These are phyloP conservation scores for Leccinum fallax DNA, from an alignment of 1,284 basidiomycete species.

Conservation along the genomic window DNA sequence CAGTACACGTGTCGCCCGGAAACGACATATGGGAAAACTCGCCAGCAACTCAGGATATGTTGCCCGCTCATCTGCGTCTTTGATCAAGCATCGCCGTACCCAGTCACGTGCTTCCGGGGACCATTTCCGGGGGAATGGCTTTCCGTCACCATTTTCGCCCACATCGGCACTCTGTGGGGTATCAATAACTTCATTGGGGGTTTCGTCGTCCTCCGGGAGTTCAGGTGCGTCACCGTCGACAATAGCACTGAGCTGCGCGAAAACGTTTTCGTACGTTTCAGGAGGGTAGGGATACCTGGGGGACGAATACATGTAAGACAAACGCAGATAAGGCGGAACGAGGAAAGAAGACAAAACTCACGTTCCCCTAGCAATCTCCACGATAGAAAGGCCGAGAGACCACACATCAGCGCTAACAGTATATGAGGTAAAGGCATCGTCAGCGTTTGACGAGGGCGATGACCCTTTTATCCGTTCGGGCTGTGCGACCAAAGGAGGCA, in stretches of 20 bases:
- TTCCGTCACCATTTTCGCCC: constrained; percentile 27
- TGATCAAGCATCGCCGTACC: constrained; percentile 68
- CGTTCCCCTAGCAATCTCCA: constrained; percentile 87
- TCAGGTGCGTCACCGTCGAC: constrained; percentile 92
- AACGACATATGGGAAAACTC: constrained; percentile 26
- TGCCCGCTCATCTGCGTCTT: constrained; percentile 77
- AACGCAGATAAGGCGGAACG: neutral
- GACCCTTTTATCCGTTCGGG: constrained; percentile 97
- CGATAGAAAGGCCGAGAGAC: constrained; percentile 95
- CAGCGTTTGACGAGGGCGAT: constrained; percentile 50
- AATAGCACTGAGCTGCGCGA: constrained; percentile 94
- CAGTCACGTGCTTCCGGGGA: constrained; percentile 55
- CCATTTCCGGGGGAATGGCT: constrained; percentile 26
- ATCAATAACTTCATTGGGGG: constrained; percentile 12
- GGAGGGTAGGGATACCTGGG: constrained; percentile 90
- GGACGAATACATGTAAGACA: constrained; percentile 5
- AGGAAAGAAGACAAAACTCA: constrained; percentile 8
- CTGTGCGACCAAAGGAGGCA: constrained; percentile 38
- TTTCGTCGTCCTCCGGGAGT: constrained; percentile 57
- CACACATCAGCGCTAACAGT: constrained; percentile 98
- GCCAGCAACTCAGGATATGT: constrained; percentile 85
- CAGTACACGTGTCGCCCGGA: constrained; percentile 7
- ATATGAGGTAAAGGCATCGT: constrained; percentile 63
- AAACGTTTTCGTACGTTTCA: constrained; percentile 97
- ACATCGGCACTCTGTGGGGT: constrained; percentile 33